Evolutionary conservation across 2,329 filamentous ascomycete genomes (phyloP).

Genomic region (Arthrobotrys sinensis): DNA sequence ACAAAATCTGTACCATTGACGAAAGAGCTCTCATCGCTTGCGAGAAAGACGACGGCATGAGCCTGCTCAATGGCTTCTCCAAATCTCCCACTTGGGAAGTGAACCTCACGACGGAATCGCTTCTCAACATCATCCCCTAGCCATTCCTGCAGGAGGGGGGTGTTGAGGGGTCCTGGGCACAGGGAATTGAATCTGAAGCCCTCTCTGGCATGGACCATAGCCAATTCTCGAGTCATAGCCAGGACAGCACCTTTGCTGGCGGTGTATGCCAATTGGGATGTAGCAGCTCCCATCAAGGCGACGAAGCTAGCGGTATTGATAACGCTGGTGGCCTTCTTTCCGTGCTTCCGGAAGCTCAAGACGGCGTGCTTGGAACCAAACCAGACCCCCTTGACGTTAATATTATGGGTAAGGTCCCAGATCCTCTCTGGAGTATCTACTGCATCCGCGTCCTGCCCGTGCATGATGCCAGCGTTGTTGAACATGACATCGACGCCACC

Average conservation of each 20-base stretch:
- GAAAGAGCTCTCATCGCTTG: conserved; percentile 89
- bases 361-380: conserved; percentile 94
- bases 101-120: conserved; percentile 84
- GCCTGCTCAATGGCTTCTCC: conserved; percentile 96
- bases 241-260: conserved; percentile 94
- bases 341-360: conserved; percentile 82
- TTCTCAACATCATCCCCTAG: conserved; percentile 88
- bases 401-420: conserved; percentile 93
- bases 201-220: conserved; percentile 92
- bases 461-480: conserved; percentile 99
- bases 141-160: conserved; percentile 92
- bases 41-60: conserved; percentile 87
- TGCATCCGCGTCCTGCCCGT: conserved; percentile 83
- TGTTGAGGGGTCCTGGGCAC: conserved; percentile 93
- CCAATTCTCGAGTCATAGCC: conserved; percentile 89
- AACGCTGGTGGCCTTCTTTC: conserved; percentile 83
- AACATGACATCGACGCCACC: conserved; percentile 93
- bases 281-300: conserved; percentile 86
- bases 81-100: conserved; percentile 90
- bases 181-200: conserved; percentile 91
- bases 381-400: conserved; percentile 99
- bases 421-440: conserved; percentile 88
- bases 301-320: conserved; percentile 95
- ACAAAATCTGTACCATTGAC: conserved; percentile 94
- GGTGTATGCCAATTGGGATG: conserved; percentile 92